Conservation (phyloP, 1,139 yeast genomes). For the Hemisphaericaspora subhashii region DNA sequence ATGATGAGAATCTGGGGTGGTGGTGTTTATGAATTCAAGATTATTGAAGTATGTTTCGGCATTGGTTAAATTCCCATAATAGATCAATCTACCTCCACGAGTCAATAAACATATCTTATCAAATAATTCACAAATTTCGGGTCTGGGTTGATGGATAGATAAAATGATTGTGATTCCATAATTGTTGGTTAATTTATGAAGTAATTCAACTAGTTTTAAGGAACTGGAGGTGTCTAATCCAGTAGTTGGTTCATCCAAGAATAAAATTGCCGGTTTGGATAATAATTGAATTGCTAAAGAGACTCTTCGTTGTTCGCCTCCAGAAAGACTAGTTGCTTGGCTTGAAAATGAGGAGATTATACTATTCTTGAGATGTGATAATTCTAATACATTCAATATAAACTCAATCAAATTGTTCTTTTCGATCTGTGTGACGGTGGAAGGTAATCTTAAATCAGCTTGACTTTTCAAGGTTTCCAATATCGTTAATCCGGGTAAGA, state of each 20-base stretch:
- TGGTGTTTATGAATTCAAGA: neutral
- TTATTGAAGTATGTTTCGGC: conserved; percentile 48
- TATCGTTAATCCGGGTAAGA: conserved; percentile 65
- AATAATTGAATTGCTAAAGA: conserved; percentile 74
- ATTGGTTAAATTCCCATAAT: conserved; percentile 47
- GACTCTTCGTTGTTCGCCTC: conserved; percentile 76
- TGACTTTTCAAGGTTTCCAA: conserved; percentile 64
- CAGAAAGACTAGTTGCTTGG: conserved; percentile 55
- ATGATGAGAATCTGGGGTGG: no score
- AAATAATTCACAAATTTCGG: conserved; percentile 62
- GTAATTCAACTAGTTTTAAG: conserved; percentile 53
- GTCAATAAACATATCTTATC: conserved; percentile 67
- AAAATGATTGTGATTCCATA: conserved; percentile 65
- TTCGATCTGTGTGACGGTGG: conserved; percentile 34
- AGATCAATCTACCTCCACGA: conserved; percentile 58
- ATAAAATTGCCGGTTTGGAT: conserved; percentile 68
- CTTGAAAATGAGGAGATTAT: conserved; percentile 49
- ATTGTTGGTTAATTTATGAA: conserved; percentile 46
- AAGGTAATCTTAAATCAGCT: conserved; percentile 59
- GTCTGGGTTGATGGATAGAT: conserved; percentile 78
- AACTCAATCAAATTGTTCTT: conserved; percentile 53
- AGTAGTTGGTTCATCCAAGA: conserved; percentile 82
- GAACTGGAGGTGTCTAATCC: conserved; percentile 82
- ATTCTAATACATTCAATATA: conserved; percentile 54
- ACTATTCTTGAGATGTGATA: conserved; percentile 58